Evolutionary conservation across 1,284 basidiomycete genomes (phyloP), one percentile per base, ranked within the genome.

Genomic region (Termitomyces sp.): DNA sequence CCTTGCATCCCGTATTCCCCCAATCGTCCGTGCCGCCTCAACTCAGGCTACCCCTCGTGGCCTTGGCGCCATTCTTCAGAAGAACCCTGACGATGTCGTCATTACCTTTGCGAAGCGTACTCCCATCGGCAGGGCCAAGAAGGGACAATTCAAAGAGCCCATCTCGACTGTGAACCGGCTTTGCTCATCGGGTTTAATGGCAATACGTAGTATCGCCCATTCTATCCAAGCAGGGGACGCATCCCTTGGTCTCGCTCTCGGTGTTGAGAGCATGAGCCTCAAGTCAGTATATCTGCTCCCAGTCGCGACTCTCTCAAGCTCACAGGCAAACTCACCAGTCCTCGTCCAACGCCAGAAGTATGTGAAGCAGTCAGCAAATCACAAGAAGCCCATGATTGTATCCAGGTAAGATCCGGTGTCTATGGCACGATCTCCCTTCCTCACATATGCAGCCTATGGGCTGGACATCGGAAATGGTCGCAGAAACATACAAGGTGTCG

Each of bases 391-490:
- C 74, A 83, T 54, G 90, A 92, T 62, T 91, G 84, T 60, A 79
- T 88, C 48, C 84, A 90, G 76, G 88, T 86, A 57, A 58, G 76
- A 37, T 28, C n/a, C 21, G 34, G 13, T 26, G 50, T 28, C 8
- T 2, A 10, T 21, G 19, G 31, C 39, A 45, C 45, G 31, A 34
- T 14, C 3, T 24, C 38, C n/a, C 30, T 40, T 51, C 47, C 53
- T 53, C 7, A n/a, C 18, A n/a, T 46, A 43, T 48, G 6, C 59
- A 92, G 88, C 88, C 92, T 13, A 94, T 94, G 91, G 91, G 92
- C 10, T 93, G 91, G 91, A 93, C 91, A 1, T 90, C 88, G 3
- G 91, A 94, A 66, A 87, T 90, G 80, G 88, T 91, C 16, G 89
- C 89, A 14, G 69, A 85, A 59, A 76, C 82, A 21, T 94, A 87